A percentile compares a stretch with the other conserved stretches of the same genome.
phyloP scores from a whole-genome alignment of 345 rosid genomes.

The Eucalyptus leucophloia region DNA sequence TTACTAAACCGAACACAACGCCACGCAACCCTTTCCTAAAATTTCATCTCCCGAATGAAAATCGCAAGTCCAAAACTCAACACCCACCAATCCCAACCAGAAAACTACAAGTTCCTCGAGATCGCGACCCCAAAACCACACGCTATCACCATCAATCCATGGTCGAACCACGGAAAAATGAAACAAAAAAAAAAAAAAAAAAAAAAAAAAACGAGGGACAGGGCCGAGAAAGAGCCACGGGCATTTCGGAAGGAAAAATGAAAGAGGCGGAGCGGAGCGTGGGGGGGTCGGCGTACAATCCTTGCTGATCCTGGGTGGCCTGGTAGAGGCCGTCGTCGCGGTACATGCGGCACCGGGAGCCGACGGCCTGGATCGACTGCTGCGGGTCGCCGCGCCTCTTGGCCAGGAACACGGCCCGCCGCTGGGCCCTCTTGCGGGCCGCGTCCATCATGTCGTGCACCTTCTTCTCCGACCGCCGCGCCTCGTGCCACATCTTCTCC shows the following conservation, averaged over 20 bases:
- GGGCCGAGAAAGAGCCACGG: not conserved
- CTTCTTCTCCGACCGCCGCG: constrained; percentile 94
- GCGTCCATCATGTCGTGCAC: constrained; percentile 99
- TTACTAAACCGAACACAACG: not conserved
- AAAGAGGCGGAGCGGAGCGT: not conserved
- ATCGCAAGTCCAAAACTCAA: not conserved
- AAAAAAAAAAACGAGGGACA: not conserved
- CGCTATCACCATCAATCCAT: not conserved
- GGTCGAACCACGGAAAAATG: not conserved
- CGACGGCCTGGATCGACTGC: constrained; percentile 75
- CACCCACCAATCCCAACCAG: not conserved
- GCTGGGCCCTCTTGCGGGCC: constrained; percentile 91
- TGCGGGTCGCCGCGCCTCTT: constrained; percentile 94
- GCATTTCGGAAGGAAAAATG: not conserved
- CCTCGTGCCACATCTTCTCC: constrained; percentile 93
- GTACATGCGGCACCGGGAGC: constrained; percentile 53
- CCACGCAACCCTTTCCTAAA: not conserved
- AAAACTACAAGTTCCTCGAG: not conserved
- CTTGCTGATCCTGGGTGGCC: constrained; percentile 82
- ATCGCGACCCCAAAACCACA: not conserved
- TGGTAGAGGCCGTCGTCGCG: constrained; percentile 92
- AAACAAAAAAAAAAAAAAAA: too few relatives aligned
- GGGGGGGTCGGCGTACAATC: constrained; percentile 36
- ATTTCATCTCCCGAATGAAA: not conserved
- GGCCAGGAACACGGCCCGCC: constrained; percentile 80